phyloP scores from a whole-genome alignment of 169 alveolate genomes.

The Fabrea salina region DNA sequence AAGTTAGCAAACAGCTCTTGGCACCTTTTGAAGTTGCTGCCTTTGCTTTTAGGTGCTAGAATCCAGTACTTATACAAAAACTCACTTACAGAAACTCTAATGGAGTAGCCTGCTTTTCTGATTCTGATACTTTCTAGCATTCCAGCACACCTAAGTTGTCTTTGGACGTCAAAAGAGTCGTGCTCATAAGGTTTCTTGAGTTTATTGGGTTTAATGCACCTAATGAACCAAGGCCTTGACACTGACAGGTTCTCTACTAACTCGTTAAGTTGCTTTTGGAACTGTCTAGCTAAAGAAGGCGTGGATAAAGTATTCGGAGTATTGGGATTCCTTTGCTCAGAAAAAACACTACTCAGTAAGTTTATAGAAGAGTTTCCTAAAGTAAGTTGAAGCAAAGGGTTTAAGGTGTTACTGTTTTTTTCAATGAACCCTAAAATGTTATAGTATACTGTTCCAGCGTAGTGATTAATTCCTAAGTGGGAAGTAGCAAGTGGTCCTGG shows the following conservation, averaged over 20 bases:
- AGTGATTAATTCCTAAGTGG: constrained; percentile 86
- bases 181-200: constrained; percentile 83
- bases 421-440: constrained; percentile 89
- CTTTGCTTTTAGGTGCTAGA: constrained; percentile 52
- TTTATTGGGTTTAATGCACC: constrained; percentile 94
- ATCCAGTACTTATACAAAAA: constrained; percentile 79
- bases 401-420: constrained; percentile 93
- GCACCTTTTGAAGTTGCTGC: constrained; percentile 32
- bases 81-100: constrained; percentile 86
- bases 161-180: constrained; percentile 88
- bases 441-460: constrained; percentile 96
- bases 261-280: constrained; percentile 87
- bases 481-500: constrained; percentile 8
- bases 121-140: constrained; percentile 91
- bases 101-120: constrained; percentile 94
- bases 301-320: constrained; percentile 28
- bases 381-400: constrained; percentile 59
- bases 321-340: constrained; percentile 45
- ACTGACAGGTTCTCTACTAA: constrained; percentile 85
- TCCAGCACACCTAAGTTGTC: constrained; percentile 89
- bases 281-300: constrained; percentile 87
- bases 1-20: constrained; percentile 35
- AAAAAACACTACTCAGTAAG: constrained; percentile 34
- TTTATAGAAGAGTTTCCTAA: constrained; percentile 38
- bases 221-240: constrained; percentile 91